phyloP scores from a whole-genome alignment of 768 basidiomycete genomes.

The Russula brevipes region DNA sequence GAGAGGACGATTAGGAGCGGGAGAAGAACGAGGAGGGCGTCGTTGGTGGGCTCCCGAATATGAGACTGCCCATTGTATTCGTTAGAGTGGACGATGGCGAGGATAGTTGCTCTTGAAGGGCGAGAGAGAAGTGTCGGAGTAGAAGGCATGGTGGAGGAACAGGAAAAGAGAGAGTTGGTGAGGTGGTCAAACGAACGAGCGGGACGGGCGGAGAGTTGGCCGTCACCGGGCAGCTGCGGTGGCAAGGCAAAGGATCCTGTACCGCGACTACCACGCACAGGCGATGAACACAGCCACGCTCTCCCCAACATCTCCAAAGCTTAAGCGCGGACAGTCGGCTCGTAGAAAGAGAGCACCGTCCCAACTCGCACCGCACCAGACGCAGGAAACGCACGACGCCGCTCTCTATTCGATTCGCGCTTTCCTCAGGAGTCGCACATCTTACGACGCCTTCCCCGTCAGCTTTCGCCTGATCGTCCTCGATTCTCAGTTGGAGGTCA shows the following conservation, averaged over 20 bases:
- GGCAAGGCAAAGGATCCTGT: background rate
- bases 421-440: slow-evolving; percentile 79
- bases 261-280: background rate
- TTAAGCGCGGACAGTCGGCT: slow-evolving; percentile 52
- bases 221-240: background rate
- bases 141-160: background rate
- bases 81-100: slow-evolving; percentile 7
- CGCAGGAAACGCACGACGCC: slow-evolving; percentile 60
- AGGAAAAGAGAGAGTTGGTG: background rate
- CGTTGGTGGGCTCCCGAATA: slow-evolving; percentile 35
- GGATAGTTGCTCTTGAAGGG: background rate
- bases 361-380: slow-evolving; percentile 48
- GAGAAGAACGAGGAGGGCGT: slow-evolving; percentile 80
- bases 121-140: background rate
- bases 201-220: background rate
- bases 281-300: slow-evolving; percentile 43
- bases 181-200: background rate
- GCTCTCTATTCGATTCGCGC: slow-evolving; percentile 66
- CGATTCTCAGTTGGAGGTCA: slow-evolving; percentile 92
- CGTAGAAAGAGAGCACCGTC: slow-evolving; percentile 52
- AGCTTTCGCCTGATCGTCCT: slow-evolving; percentile 94
- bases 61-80: slow-evolving; percentile 14
- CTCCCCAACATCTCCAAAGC: slow-evolving; percentile 49
- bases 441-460: slow-evolving; percentile 97
- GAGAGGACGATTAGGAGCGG: slow-evolving; percentile 92